Evolutionary conservation across 108 stramenopile species (phyloP).

Genomic region (Skeletonema menzelii): DNA sequence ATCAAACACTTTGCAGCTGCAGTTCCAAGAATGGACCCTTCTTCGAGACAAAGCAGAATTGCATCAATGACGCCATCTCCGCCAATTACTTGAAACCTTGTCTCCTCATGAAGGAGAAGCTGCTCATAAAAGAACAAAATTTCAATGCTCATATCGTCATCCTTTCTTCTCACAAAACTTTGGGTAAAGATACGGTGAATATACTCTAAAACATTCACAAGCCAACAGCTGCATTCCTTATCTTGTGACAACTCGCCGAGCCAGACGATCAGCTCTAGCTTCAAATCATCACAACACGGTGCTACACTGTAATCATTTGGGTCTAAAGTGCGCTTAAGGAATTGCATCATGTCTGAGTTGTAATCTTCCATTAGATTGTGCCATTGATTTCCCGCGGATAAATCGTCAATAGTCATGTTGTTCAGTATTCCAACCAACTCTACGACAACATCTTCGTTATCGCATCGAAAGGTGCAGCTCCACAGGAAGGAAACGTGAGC

Average conservation of each 20-base stretch:
- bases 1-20: constrained; percentile 30
- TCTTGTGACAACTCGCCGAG: constrained; percentile 27
- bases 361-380: constrained; percentile 27
- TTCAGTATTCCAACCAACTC: constrained; percentile 31
- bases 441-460: constrained; percentile 27
- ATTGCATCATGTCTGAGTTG: not conserved
- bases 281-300: constrained; percentile 21
- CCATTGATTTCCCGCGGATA: constrained; percentile 38
- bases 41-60: constrained; percentile 19
- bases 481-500: constrained; percentile 14
- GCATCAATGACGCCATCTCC: constrained; percentile 27
- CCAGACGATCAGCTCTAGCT: constrained; percentile 31
- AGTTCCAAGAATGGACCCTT: not conserved
- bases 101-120: constrained; percentile 26
- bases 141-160: constrained; percentile 28
- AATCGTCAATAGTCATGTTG: constrained; percentile 28
- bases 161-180: not conserved
- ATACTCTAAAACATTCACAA: constrained; percentile 21
- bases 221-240: constrained; percentile 34
- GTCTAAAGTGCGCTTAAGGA: constrained; percentile 15
- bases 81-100: constrained; percentile 29
- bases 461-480: constrained; percentile 3
- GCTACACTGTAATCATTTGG: not conserved
- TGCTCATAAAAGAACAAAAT: constrained; percentile 28
- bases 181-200: constrained; percentile 14